These are phyloP conservation scores for Aspergillus amoenus DNA, from an alignment of 2,329 filamentous ascomycete species.

Conservation along the genomic window DNA sequence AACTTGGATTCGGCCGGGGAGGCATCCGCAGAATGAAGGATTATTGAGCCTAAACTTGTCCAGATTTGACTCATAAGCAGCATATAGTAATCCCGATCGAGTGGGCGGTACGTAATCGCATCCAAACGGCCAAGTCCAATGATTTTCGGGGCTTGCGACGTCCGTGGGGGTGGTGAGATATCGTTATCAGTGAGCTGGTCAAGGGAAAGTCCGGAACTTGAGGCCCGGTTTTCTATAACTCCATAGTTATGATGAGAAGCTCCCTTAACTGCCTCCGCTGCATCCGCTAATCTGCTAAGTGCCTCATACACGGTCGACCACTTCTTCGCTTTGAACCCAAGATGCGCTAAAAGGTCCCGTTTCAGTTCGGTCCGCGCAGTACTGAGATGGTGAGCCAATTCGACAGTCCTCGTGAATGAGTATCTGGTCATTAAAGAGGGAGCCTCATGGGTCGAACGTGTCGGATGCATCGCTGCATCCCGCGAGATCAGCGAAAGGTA, in stretches of 20 bases:
- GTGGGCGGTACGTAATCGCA: conserved; percentile 26
- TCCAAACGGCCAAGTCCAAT: conserved; percentile 20
- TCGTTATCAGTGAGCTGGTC: conserved; percentile 28
- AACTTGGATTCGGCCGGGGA: conserved; percentile 32
- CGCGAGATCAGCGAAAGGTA: conserved; percentile 23
- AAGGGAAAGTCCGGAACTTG: conserved; percentile 23
- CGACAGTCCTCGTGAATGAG: conserved; percentile 26
- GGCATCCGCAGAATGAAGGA: conserved; percentile 42
- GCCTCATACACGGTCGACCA: conserved; percentile 43
- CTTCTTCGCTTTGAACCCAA: conserved; percentile 40
- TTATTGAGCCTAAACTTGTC: conserved; percentile 39
- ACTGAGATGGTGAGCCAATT: conserved; percentile 32
- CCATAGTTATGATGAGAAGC: conserved; percentile 19
- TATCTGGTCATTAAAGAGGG: conserved; percentile 10
- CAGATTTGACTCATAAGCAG: conserved; percentile 39
- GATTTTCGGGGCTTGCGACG: neutral
- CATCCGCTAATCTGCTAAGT: conserved; percentile 40
- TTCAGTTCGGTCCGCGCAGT: conserved; percentile 27
- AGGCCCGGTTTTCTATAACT: conserved; percentile 31
- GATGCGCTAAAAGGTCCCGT: conserved; percentile 39
- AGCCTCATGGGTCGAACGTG: neutral
- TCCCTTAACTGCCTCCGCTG: conserved; percentile 27
- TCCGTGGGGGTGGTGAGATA: conserved; percentile 6
- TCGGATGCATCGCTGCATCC: conserved; percentile 5
- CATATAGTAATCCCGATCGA: conserved; percentile 21